A percentile compares a stretch with the other conserved stretches of the same genome.
Evolutionary conservation across 306 rosid species (phyloP).

Genomic region (Gleditsia sinensis): DNA sequence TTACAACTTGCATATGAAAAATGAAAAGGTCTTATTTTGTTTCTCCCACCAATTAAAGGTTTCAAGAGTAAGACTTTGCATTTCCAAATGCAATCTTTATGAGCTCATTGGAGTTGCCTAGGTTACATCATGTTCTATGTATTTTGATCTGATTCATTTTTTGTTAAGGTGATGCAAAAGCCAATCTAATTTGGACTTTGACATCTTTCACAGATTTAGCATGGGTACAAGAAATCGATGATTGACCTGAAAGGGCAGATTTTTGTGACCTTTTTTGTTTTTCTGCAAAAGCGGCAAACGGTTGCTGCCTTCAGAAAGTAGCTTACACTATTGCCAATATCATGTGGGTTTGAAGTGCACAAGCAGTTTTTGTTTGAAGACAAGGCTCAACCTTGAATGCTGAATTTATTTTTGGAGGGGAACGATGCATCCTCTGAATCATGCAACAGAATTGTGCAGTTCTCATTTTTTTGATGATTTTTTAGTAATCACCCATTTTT

Average conservation of each 20-base stretch:
- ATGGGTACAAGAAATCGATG: conserved; percentile 92
- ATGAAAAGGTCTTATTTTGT: no score
- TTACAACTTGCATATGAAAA: not conserved
- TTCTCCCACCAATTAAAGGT: not conserved
- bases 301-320: conserved; percentile 33
- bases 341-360: conserved; percentile 29
- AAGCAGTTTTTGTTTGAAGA: conserved; percentile 32
- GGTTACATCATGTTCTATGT: not conserved
- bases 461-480: conserved; percentile 24
- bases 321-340: conserved; percentile 30
- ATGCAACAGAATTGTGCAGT: conserved; percentile 51
- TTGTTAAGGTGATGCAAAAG: not conserved
- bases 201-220: conserved; percentile 67
- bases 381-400: conserved; percentile 40
- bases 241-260: conserved; percentile 40
- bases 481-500: conserved; percentile 44
- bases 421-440: conserved; percentile 45
- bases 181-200: conserved; percentile 26
- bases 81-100: not conserved
- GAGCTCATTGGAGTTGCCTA: not conserved
- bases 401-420: conserved; percentile 33
- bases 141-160: conserved; percentile 21
- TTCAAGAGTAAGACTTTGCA: not conserved
- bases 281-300: conserved; percentile 29
- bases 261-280: conserved; percentile 1